Conservation (phyloP, 352 stramenopile species). For the Detonula confervacea region DNA sequence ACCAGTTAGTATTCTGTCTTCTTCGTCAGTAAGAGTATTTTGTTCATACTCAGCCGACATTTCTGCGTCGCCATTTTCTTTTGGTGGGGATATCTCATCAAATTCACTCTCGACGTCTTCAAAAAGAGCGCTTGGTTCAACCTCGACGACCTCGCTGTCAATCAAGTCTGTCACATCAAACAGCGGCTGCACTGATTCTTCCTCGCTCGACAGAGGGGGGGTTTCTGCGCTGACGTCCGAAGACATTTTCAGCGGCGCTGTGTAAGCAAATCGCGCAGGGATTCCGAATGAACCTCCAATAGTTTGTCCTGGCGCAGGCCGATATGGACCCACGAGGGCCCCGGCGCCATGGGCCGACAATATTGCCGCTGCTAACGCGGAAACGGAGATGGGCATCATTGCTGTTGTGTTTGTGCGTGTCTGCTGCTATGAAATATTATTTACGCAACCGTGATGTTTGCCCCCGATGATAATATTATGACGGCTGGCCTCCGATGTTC, state of each 20-base stretch:
- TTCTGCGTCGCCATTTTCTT: no score
- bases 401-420: no score
- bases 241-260: neutral
- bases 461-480: no score
- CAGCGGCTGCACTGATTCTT: neutral
- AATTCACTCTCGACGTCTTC: constrained; percentile 33
- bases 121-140: constrained; percentile 1
- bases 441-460: no score
- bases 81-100: neutral
- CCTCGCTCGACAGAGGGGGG: neutral
- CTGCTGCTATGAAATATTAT: no score
- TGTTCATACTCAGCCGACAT: neutral
- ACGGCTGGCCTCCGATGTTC: no score
- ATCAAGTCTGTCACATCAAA: neutral
- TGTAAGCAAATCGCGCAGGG: neutral
- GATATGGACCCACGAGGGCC: neutral
- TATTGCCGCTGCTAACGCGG: neutral
- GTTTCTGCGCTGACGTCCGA: neutral
- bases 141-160: neutral
- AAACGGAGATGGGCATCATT: neutral
- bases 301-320: neutral
- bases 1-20: constrained; percentile 75
- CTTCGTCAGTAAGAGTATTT: constrained; percentile 40
- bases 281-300: neutral
- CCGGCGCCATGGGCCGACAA: neutral